phyloP scores from a whole-genome alignment of 1,284 basidiomycete genomes.

The Ceratobasidium sp. region DNA sequence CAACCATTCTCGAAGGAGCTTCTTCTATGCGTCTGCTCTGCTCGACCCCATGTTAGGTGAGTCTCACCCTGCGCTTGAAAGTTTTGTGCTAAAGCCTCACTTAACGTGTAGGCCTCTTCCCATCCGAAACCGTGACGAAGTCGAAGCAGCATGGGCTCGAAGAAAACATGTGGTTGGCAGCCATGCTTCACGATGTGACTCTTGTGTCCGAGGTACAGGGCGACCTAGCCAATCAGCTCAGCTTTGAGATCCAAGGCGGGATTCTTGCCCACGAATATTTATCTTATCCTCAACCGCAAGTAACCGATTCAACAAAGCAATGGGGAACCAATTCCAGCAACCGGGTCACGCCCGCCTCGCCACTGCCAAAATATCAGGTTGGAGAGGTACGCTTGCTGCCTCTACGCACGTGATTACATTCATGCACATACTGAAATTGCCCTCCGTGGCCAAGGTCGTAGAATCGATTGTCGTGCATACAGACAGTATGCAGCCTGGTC shows the following conservation, averaged over 20 bases:
- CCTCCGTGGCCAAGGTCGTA: conserved; percentile 7
- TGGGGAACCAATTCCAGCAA: conserved; percentile 32
- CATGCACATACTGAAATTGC: not conserved
- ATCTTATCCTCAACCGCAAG: conserved; percentile 27
- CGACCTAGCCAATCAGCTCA: conserved; percentile 30
- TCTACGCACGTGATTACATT: not conserved
- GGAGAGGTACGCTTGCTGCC: conserved; percentile 16
- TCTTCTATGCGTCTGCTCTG: conserved; percentile 34
- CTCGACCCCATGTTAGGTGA: conserved; percentile 30
- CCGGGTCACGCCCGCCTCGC: conserved; percentile 6
- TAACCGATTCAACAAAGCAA: conserved; percentile 14
- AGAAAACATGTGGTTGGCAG: conserved; percentile 40
- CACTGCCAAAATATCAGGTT: conserved; percentile 30
- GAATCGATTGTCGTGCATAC: conserved; percentile 38
- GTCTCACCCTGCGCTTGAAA: not conserved
- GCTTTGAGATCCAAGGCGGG: conserved; percentile 37
- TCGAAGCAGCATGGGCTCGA: conserved; percentile 23
- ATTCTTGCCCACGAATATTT: conserved; percentile 39
- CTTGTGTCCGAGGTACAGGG: conserved; percentile 26
- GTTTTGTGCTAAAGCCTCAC: not conserved
- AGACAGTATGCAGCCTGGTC: conserved; percentile 20
- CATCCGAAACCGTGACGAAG: conserved; percentile 17
- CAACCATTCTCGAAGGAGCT: conserved; percentile 25
- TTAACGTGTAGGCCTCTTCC: not conserved
- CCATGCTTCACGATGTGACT: conserved; percentile 38